Conservation (phyloP, 306 rosid species). For the Malus sieversii region DNA sequence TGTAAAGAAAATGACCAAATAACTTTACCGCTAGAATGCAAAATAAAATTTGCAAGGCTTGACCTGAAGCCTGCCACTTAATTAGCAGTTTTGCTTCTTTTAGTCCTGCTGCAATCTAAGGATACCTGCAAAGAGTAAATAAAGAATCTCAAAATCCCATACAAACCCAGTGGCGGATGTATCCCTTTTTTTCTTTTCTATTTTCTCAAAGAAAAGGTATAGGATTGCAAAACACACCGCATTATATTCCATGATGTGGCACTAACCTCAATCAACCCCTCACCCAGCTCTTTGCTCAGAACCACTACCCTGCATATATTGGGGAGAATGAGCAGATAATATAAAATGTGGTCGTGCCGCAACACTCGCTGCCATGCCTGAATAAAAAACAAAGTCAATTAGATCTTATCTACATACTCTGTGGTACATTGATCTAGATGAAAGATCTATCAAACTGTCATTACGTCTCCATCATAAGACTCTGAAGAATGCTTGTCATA, state of each 20-base stretch:
- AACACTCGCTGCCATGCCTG: constrained; percentile 74
- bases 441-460: background rate
- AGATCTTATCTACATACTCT: background rate
- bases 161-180: background rate
- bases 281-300: constrained; percentile 84
- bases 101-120: constrained; percentile 97
- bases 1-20: background rate
- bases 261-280: constrained; percentile 67
- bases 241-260: background rate
- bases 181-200: background rate
- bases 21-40: constrained; percentile 89
- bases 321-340: constrained; percentile 51
- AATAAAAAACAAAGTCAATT: constrained; percentile 11
- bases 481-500: background rate
- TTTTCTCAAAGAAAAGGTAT: background rate
- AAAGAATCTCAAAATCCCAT: constrained; percentile 1
- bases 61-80: constrained; percentile 91
- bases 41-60: constrained; percentile 92
- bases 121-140: constrained; percentile 40
- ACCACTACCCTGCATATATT: constrained; percentile 69
- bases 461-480: constrained; percentile 3
- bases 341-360: constrained; percentile 77
- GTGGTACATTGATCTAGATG: background rate
- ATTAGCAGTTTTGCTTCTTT: constrained; percentile 97
- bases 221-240: background rate